Base-by-base conservation (phyloP, 441 rosid genomes). In the Erodium chrysanthum region DNA sequence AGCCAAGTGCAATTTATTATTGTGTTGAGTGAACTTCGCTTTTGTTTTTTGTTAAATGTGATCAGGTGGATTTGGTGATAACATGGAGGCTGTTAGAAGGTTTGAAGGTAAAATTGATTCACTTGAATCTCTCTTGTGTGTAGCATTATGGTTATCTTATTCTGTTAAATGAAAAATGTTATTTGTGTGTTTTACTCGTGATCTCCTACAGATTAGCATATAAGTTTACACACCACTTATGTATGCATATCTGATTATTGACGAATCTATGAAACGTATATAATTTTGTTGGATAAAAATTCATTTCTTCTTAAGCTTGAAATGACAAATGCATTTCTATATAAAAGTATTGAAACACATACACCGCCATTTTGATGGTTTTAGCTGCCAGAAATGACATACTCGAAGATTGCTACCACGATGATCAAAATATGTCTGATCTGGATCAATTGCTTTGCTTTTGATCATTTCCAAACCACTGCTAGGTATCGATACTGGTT, bases 51-150 rank as follows among this genome's bases (percentile, higher is more conserved):
- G 22, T 62, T 11, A 7, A 37, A 37, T 11, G 8, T 31, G 0
- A 65, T 0, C 64, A 82, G 85, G 81, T 20, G 68, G 75, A 70
- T 63, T 70, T 68, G 81, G 81, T 15, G 70, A 79, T 61, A 33
- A 59, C 27, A 71, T 59, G 54, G 54, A 61, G 33, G 68, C 65
- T 65, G 22, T 75, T 65, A 67, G 66, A 27, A 72, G 67, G 71
- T 71, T 82, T 61, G 82, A 76, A 84, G 86, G 85, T 84, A 77
- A 66, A 37, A 54, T 66, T 31, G 46, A 17, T 37, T 48, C 15
- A 15, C 62, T 35, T 60, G 6, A 6, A 5, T 21, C 40, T 67
- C 50, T 22, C 9, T 7, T 9, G 1, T 66, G 15, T 2, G 22
- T 33, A 56, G 67, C 9, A 14, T 50, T 56, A 21, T 8, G 44